phyloP scores from a whole-genome alignment of 1,284 basidiomycete species.

The Sphaerobolus stellatus region DNA sequence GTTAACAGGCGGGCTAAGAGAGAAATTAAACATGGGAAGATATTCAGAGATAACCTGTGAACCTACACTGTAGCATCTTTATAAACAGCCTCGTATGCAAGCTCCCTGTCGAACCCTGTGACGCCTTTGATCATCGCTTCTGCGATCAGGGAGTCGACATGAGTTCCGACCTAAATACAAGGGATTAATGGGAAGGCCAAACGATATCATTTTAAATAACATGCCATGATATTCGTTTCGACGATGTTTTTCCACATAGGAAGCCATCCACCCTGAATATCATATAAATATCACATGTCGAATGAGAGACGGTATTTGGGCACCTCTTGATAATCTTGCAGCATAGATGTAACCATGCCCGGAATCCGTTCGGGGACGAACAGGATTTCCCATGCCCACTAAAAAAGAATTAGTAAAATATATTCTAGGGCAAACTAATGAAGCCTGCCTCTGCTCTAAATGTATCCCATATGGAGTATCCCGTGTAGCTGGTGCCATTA shows the following conservation, averaged over 20 bases:
- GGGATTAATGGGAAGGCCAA: neutral
- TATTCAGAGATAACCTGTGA: neutral
- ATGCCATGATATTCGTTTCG: constrained; percentile 74
- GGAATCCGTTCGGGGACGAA: constrained; percentile 73
- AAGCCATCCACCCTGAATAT: constrained; percentile 72
- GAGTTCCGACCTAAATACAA: constrained; percentile 62
- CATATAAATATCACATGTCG: neutral
- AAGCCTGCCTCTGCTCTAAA: neutral
- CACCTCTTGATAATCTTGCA: constrained; percentile 74
- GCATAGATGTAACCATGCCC: constrained; percentile 77
- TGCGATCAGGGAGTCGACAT: constrained; percentile 78
- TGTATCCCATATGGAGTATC: constrained; percentile 79
- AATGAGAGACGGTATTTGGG: neutral
- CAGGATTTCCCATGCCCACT: constrained; percentile 75
- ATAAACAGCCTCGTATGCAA: constrained; percentile 73
- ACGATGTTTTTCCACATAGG: constrained; percentile 92
- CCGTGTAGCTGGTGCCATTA: constrained; percentile 67
- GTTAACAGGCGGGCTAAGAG: constrained; percentile 49
- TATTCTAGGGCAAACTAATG: neutral
- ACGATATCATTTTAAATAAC: neutral
- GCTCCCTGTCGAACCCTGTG: constrained; percentile 58
- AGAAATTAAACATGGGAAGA: constrained; percentile 14
- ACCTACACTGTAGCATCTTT: constrained; percentile 64
- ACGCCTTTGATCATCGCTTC: constrained; percentile 70
- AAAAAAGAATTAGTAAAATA: neutral